Evolutionary conservation across 2,329 filamentous ascomycete species (phyloP), one percentile per base, ranked within the genome.

Genomic region (Davidsoniella australis): DNA sequence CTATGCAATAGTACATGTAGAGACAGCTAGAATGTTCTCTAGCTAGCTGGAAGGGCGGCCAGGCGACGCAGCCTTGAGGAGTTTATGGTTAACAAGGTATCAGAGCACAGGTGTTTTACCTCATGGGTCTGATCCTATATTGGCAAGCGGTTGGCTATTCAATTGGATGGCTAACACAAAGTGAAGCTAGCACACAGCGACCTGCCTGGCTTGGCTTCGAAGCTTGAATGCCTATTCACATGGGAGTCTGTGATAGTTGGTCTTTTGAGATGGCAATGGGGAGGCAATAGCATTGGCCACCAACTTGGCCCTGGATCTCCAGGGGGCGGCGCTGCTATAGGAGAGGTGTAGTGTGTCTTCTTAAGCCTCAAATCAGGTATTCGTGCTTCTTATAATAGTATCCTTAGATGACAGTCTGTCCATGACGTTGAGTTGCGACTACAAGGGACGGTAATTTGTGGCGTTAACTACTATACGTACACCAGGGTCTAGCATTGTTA

Each of bases 61-160:
- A 20, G 41, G 41, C 42, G 46, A 48, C 39, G 46, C 46, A 48
- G 39, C 20, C 23, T 16, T 38, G 6, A 33, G 29, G 29, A 42
- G 46, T 41, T 42, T 48, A 48, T 36, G 38, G 26, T 48, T 20
- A 20, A 41, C 46, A 48, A 41, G 14, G 38, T 33, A 40, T 40
- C 18, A 16, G 37, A 33, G 46, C 46, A 48, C 46, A 48, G 24
- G 46, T n/a, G 39, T 48, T 42, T 48, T 48, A 42, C 20, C 23
- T 26, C 14, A 12, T 38, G 39, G 10, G 24, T 48, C n/a, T 23
- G 46, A 48, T 42, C 33, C 12, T 18, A 24, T 3, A 14, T 23
- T n/a, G 10, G 18, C 3, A 23, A 16, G 39, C 9, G 24, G 20
- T 23, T 23, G 20, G 29, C 29, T 33, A 9, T 12, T 12, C 29